phyloP scores from a whole-genome alignment of 345 rosid species.

The Balakata baccata region DNA sequence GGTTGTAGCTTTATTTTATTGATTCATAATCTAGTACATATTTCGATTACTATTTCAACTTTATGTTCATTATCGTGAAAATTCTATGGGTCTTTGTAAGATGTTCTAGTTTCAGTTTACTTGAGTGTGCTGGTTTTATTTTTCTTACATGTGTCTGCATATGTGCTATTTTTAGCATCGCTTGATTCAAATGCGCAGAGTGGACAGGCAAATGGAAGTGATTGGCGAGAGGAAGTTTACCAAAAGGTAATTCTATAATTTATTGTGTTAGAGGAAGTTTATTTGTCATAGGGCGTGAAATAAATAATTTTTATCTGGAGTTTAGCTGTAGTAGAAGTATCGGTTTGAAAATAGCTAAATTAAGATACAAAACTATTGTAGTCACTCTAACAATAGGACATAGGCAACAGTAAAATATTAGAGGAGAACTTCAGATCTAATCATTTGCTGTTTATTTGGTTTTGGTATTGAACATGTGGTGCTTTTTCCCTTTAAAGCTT shows the following conservation, averaged over 20 bases:
- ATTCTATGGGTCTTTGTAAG: not conserved
- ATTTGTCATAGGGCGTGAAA: not conserved
- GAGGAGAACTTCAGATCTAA: too few species aligned
- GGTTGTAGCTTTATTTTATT: not conserved
- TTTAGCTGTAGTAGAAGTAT: not conserved
- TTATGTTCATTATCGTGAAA: not conserved
- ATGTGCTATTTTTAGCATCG: constrained; percentile 51
- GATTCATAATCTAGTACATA: not conserved
- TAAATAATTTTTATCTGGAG: not conserved
- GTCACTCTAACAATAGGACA: not conserved
- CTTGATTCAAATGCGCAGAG: constrained; percentile 74
- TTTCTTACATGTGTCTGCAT: not conserved
- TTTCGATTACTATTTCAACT: not conserved
- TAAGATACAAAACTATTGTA: not conserved
- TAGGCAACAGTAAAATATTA: not conserved
- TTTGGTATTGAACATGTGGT: too few species aligned
- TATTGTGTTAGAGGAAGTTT: constrained; percentile 1
- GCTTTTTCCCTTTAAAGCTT: too few species aligned
- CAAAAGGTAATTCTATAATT: constrained; percentile 56
- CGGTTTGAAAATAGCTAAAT: too few species aligned
- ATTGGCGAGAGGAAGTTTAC: constrained; percentile 89
- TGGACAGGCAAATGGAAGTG: constrained; percentile 61
- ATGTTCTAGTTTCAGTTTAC: not conserved
- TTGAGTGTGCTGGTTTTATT: not conserved
- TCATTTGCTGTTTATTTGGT: too few species aligned